Conservation (phyloP, 192 early-diverging fungal genomes). For the Entophlyctis helioformis region DNA sequence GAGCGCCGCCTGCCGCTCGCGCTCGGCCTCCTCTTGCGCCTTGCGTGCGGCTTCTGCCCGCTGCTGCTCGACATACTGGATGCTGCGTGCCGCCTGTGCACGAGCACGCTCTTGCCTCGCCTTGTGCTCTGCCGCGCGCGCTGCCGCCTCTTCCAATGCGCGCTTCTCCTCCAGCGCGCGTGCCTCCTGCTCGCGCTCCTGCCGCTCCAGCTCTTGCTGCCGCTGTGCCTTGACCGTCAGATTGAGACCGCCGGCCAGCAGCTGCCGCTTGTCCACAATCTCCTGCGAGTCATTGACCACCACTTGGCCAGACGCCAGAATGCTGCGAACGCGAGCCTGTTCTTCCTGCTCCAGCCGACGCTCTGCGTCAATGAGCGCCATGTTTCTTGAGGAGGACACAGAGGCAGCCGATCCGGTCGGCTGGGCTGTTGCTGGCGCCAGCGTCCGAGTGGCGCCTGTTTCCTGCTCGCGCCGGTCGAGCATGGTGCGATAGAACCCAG, state of each 20-base stretch:
- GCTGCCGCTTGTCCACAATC: conserved; percentile 62
- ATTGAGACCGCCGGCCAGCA: conserved; percentile 63
- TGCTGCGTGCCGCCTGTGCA: conserved; percentile 10
- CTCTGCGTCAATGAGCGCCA: too few relatives aligned
- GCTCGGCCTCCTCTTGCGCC: conserved; percentile 9
- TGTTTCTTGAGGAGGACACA: too few relatives aligned
- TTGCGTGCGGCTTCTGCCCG: conserved; percentile 16
- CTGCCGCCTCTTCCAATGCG: conserved; percentile 27
- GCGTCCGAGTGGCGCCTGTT: too few relatives aligned
- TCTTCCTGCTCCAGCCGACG: too few relatives aligned
- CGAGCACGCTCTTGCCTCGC: conserved; percentile 26
- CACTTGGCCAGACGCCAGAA: too few relatives aligned
- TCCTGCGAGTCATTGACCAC: conserved; percentile 57
- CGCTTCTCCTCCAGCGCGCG: too few relatives aligned
- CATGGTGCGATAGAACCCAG: conserved; percentile 48
- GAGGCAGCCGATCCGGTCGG: too few relatives aligned
- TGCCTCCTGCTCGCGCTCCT: conserved; percentile 36
- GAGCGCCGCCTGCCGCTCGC: conserved; percentile 7
- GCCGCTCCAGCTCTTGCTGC: conserved; percentile 18
- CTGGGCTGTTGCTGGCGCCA: too few relatives aligned
- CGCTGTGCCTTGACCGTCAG: conserved; percentile 21
- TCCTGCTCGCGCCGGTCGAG: conserved; percentile 36
- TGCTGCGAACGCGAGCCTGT: too few relatives aligned
- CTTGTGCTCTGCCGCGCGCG: conserved; percentile 33
- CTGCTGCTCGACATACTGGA: conserved; percentile 7